A percentile compares a stretch with the other conserved stretches of the same genome.
phyloP scores from a whole-genome alignment of 805 yeast genomes.

The Candida andamanensis region DNA sequence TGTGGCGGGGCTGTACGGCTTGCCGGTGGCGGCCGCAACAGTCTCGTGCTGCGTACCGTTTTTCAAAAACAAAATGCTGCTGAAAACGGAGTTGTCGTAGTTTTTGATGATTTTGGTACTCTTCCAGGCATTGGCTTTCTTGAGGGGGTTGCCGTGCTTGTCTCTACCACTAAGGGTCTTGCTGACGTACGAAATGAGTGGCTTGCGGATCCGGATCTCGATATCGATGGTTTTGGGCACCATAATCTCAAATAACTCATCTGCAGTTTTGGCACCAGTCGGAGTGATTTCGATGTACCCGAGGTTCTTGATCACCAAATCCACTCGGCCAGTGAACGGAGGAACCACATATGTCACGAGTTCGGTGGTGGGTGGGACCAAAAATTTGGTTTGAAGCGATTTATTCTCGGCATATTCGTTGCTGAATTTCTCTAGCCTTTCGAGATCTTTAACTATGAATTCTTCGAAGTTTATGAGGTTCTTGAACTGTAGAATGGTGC shows the following conservation, averaged over 20 bases:
- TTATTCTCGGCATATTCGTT: constrained; percentile 13
- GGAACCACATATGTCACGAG: constrained; percentile 52
- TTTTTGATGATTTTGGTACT: constrained; percentile 15
- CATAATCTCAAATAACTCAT: constrained; percentile 34
- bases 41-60: constrained; percentile 2
- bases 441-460: constrained; percentile 46
- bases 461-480: constrained; percentile 40
- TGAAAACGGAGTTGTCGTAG: constrained; percentile 15
- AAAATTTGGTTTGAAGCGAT: constrained; percentile 10
- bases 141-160: constrained; percentile 18
- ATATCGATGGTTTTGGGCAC: constrained; percentile 47
- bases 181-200: constrained; percentile 39
- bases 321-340: constrained; percentile 65
- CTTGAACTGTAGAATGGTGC: constrained; percentile 27
- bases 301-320: constrained; percentile 57
- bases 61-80: constrained; percentile 13
- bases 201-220: constrained; percentile 49
- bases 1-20: constrained; percentile 1
- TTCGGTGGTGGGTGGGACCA: constrained; percentile 12
- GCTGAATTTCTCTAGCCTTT: constrained; percentile 14
- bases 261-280: constrained; percentile 39
- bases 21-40: constrained; percentile 5
- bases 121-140: constrained; percentile 16
- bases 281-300: constrained; percentile 61
- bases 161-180: constrained; percentile 31